Conservation (phyloP, 495 filamentous ascomycete genomes). For the Penicillium pancosmium region DNA sequence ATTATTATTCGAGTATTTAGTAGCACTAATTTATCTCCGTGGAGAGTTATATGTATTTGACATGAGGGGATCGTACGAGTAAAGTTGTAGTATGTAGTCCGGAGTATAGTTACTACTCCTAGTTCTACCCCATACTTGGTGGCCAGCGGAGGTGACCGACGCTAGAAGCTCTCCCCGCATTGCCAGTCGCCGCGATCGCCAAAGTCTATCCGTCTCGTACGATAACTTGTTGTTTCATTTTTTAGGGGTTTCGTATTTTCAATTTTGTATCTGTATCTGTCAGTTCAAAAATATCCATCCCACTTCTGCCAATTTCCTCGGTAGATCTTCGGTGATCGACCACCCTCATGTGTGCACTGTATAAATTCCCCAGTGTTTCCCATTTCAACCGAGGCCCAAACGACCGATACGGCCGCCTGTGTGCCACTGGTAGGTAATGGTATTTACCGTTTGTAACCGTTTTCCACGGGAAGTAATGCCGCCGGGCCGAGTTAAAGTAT, state of each 20-base stretch:
- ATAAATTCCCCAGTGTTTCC: conserved; percentile 5
- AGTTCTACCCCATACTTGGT: not conserved
- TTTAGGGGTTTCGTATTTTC: not conserved
- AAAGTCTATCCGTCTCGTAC: conserved; percentile 3
- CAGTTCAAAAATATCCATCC: not conserved
- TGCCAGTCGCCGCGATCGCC: conserved; percentile 6
- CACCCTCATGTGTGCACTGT: not conserved
- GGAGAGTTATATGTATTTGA: not conserved
- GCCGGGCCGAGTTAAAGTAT: not conserved
- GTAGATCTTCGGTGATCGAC: not conserved
- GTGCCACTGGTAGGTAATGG: conserved; percentile 6
- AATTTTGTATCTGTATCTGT: not conserved
- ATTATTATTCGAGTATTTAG: conserved; percentile 6
- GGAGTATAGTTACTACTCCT: not conserved
- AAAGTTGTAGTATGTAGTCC: not conserved
- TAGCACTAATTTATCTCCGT: conserved; percentile 1
- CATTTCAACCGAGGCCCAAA: conserved; percentile 28
- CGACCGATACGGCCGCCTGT: not conserved
- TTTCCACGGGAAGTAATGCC: conserved; percentile 15
- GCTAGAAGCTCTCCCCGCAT: conserved; percentile 31
- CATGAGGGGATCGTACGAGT: not conserved
- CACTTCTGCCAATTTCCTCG: conserved; percentile 3
- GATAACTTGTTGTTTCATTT: not conserved
- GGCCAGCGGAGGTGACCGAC: not conserved
- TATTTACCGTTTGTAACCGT: conserved; percentile 11